Evolutionary conservation across 2,329 filamentous ascomycete species (phyloP).

Genomic region (Clonostachys sp.): DNA sequence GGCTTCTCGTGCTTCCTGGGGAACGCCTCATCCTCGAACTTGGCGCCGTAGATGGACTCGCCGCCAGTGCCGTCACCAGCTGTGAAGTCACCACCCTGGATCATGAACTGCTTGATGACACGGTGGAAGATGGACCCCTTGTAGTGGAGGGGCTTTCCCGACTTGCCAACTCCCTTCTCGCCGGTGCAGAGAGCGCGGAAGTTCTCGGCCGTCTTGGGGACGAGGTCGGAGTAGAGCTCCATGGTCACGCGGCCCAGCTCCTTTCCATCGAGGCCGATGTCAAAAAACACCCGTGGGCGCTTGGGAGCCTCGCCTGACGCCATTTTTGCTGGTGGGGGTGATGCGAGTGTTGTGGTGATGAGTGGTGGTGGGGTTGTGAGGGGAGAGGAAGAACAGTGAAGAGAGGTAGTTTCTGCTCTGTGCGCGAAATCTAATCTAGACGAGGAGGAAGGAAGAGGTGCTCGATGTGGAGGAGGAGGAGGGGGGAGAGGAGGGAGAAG

Average conservation of each 20-base stretch:
- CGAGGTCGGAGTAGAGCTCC: slow-evolving; percentile 72
- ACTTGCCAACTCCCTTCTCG: slow-evolving; percentile 81
- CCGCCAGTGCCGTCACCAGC: slow-evolving; percentile 90
- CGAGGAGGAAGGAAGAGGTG: no score
- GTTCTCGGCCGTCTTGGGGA: slow-evolving; percentile 95
- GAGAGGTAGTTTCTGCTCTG: neutral
- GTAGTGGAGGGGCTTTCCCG: slow-evolving; percentile 84
- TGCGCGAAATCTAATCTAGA: no score
- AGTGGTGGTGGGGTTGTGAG: neutral
- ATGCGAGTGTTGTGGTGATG: neutral
- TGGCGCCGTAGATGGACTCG: slow-evolving; percentile 95
- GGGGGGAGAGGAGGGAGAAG: neutral
- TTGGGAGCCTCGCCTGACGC: neutral
- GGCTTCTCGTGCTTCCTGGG: slow-evolving; percentile 85
- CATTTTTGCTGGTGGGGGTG: neutral
- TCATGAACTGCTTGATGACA: slow-evolving; percentile 99
- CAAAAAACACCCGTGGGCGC: slow-evolving; percentile 79
- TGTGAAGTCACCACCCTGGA: slow-evolving; percentile 90
- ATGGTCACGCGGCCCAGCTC: slow-evolving; percentile 76
- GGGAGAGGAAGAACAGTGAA: neutral
- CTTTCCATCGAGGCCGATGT: slow-evolving; percentile 76
- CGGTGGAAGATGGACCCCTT: slow-evolving; percentile 93
- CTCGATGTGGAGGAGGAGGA: neutral
- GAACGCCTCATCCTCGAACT: slow-evolving; percentile 98
- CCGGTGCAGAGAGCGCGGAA: slow-evolving; percentile 93